Conservation (phyloP, 2,329 filamentous ascomycete species). For the Penicillium verrucosum region DNA sequence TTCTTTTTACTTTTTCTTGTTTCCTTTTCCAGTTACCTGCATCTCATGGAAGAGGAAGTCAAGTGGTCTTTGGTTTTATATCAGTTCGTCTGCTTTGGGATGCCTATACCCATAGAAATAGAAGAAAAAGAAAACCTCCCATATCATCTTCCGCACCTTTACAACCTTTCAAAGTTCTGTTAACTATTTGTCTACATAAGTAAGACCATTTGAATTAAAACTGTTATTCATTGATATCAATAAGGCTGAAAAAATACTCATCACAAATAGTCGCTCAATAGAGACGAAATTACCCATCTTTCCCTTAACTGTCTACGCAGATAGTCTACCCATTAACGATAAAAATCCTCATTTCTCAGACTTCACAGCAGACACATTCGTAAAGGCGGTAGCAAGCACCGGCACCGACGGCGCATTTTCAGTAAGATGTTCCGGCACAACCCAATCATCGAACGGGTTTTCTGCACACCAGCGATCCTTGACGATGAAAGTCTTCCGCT, state of each 20-base stretch:
- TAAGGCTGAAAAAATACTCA: background rate
- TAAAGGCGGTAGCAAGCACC: constrained; percentile 7
- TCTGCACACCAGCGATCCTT: constrained; percentile 41
- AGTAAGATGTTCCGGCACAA: constrained; percentile 4
- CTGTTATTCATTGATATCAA: constrained; percentile 1
- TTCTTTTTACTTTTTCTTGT: constrained; percentile 1
- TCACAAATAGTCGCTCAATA: background rate
- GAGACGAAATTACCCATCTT: background rate
- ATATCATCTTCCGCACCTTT: background rate
- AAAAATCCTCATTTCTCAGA: background rate
- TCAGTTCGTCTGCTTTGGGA: background rate
- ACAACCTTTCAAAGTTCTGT: background rate
- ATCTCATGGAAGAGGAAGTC: background rate
- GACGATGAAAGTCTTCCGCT: constrained; percentile 36
- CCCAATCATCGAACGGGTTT: constrained; percentile 38
- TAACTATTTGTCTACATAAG: background rate
- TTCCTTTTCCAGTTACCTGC: constrained; percentile 1
- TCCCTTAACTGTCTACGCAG: background rate
- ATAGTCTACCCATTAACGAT: background rate
- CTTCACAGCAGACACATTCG: background rate
- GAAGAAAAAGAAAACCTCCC: background rate
- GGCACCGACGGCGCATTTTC: background rate
- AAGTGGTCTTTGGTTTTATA: background rate
- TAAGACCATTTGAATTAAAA: background rate
- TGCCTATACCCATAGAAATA: constrained; percentile 18